These are phyloP conservation scores for Globisporangium orthogonon DNA, from an alignment of 352 stramenopile species.

Conservation along the genomic window DNA sequence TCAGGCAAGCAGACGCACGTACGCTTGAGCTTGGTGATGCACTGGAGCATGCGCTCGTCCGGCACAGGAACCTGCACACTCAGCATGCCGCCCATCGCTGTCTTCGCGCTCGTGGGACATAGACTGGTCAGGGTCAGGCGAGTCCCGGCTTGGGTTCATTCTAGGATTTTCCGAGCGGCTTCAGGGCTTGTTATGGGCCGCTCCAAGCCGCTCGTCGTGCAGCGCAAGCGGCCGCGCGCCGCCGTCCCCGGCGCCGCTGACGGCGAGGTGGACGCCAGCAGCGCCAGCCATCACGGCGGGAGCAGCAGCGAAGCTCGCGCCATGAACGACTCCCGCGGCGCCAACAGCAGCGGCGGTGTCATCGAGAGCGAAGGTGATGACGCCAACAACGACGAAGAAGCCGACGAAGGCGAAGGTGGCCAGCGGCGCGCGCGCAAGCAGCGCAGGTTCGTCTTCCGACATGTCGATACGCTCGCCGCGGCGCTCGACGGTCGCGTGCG, in stretches of 20 bases:
- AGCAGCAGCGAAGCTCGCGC: neutral
- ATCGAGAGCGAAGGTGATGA: constrained; percentile 1
- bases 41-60: constrained; percentile 65
- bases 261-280: neutral
- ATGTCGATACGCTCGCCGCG: neutral
- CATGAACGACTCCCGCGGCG: neutral
- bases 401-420: neutral
- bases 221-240: constrained; percentile 15
- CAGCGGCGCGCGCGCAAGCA: neutral
- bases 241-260: neutral
- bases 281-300: no score
- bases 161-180: no score
- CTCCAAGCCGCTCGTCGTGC: constrained; percentile 24
- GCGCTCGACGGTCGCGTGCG: neutral
- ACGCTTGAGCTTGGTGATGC: constrained; percentile 64
- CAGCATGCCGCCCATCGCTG: constrained; percentile 37
- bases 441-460: neutral
- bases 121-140: no score
- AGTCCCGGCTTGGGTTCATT: no score
- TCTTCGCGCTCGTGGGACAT: no score
- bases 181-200: no score
- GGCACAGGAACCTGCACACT: constrained; percentile 43
- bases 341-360: neutral
- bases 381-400: neutral
- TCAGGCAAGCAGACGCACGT: neutral